Base-by-base conservation (phyloP, 257 asterid genomes). In the Mitragyna speciosa region DNA sequence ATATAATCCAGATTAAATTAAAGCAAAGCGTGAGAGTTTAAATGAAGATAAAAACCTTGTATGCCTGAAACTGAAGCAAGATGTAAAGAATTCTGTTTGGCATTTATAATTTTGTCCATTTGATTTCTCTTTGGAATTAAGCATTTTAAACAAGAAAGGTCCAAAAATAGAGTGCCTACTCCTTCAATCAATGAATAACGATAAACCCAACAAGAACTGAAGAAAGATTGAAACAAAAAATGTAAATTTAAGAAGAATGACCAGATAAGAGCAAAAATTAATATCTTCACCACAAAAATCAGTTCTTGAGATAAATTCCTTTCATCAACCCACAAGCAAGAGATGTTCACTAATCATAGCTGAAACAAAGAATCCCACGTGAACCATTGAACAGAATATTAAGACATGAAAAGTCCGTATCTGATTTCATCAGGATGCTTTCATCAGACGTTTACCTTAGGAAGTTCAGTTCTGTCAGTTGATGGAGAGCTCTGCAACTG, bases 401-500 rank as follows among this genome's bases (percentile, higher is more conserved):
- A 72, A 73, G 28, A 66, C 68, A 80, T 24, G 47, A 49, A 76
- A 33, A 66, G 12, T 77, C 67, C 63, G 58, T 67, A 31, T 70
- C 30, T 54, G 28, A 74, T 39, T 30, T 1, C 58, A 64, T 56
- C 36, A n/a, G 48, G 14, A 70, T 63, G 73, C 36, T 20, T 9
- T 33, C 48, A 15, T 36, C 41, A 41, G 48, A 72, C 15, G 56
- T 28, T 76, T 81, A 81, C 81, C 84, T 76, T 45, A 47, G 43
- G 51, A 64, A 33, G 41, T 28, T 64, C 14, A 64, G 69, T 22
- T 36, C 12, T 20, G 36, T 63, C 30, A 49, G 75, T 20, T 5
- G 82, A 43, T 47, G 39, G 64, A 41, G 49, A 78, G 43, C 67
- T 65, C 76, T 73, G 75, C 15, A 49, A 78, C 76, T 73, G 75